Base-by-base conservation (phyloP, 2,329 filamentous ascomycete species). In the Sclerotiophoma versabilis region DNA sequence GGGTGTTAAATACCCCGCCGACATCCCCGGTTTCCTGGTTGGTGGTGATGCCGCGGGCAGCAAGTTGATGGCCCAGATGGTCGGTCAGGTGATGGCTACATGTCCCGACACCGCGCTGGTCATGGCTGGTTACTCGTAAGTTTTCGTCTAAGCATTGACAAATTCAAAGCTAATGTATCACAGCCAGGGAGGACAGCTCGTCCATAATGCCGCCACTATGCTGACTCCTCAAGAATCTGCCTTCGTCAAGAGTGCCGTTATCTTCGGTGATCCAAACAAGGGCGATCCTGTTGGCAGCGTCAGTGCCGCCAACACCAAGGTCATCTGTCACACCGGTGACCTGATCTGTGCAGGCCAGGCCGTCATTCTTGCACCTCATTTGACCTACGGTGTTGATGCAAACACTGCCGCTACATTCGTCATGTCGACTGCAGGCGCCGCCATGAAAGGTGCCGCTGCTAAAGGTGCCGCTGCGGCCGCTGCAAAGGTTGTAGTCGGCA, bases 1-100 rank as follows among this genome's bases (percentile, higher is more conserved):
- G 69, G 83, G 83, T 44, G 79, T 85, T 17, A 73, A 80, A 26
- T 86, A 85, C 62, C 71, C 77, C 2, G 83, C 83, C n/a, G 59
- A 65, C 27, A 51, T 74, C 10, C 57, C 62, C 3, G 81, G 81
- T 0, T 83, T 81, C 58, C 65, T 81, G 4, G 71, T 70, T 11
- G 78, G 79, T 6, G 82, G 81, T 1, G 80, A 81, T 57, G 60
- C 65, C 4, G 65, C 50, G 9, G 81, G 81, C 5, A 78, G 77
- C 45, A 62, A 64, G 32, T 74, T 70, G 50, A 81, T 84, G 79
- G 76, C 77, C 33, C 61, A 73, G 22, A 66, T 70, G 62, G 70
- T 74, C 1, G 65, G 63, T n/a, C 63, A 77, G 58, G 77, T 79
- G 5, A 70, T 74, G 34, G 60, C 64, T 14, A 67, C 74, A 33